Base-by-base conservation (phyloP, 129 eudicot species). In the Chrysanthemum seticuspe region DNA sequence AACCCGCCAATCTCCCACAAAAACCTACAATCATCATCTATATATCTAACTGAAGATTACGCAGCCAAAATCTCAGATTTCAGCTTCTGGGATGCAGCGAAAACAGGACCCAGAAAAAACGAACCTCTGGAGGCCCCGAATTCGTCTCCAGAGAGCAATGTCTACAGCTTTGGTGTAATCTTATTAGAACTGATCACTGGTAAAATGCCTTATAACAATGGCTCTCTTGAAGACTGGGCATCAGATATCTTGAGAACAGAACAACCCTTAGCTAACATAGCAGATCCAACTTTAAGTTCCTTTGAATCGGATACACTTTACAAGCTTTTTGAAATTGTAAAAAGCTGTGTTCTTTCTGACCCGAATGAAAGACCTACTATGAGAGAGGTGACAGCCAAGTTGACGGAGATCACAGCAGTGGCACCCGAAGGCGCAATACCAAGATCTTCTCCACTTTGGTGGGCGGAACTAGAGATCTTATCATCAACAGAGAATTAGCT, bases 401-500 rank as follows among this genome's bases (percentile, higher is more conserved):
- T 91, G 75, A 86, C 73, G 68, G 87, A 83, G 85, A 80, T 86
- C 10, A 91, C 96, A 10, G 76, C 79, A 1, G 55, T 88, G 74
- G 77, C 74, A 44, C 97, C 97, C 2, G 89, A 86, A 59, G 80
- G 78, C 21, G 96, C 96, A 2, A 80, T 80, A 9, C 96, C 97
- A 2, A 84, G 63, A 62, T 11, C 82, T 47, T 91, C 96, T 63
- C 96, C 97, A 47, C 97, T 88, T 74, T 91, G 93, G 96, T 91
- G 97, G 96, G 97, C 95, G 36, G 96, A 91, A 74, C 92, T 91
- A 2, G 97, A 91, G 83, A 87, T 91, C 76, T 78, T 78, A 65
- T 61, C 91, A 76, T 82, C 96, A 5, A 76, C 76, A 1, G 86
- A 84, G 62, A 78, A 6, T 76, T 82, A 75, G 68, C 65, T 19